Conservation (phyloP, 768 basidiomycete species). For the Sistotremastrum niveocremeum region DNA sequence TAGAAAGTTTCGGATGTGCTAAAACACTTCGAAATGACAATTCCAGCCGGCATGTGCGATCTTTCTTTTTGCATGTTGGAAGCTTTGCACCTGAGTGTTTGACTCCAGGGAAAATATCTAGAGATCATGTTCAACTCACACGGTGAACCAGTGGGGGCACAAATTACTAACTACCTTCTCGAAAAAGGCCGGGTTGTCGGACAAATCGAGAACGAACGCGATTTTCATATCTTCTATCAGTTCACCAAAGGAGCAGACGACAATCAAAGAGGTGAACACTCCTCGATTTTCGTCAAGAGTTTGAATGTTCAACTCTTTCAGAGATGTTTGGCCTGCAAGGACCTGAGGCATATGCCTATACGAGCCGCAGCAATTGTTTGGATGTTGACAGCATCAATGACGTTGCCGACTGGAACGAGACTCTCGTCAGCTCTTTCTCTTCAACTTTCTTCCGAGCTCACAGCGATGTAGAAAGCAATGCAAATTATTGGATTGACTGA, state of each 20-base stretch:
- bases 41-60: constrained; percentile 88
- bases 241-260: constrained; percentile 91
- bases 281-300: neutral
- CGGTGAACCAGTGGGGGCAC: constrained; percentile 92
- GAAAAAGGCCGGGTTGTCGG: constrained; percentile 97
- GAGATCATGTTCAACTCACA: constrained; percentile 97
- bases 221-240: constrained; percentile 99
- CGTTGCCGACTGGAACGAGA: constrained; percentile 73
- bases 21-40: constrained; percentile 99
- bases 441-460: neutral
- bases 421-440: constrained; percentile 44
- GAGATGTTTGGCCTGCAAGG: constrained; percentile 93
- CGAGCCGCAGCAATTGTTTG: constrained; percentile 81
- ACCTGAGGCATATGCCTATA: constrained; percentile 91
- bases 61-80: neutral
- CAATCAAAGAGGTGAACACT: constrained; percentile 66
- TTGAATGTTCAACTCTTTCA: constrained; percentile 16
- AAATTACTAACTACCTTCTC: constrained; percentile 95
- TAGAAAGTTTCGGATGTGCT: constrained; percentile 98
- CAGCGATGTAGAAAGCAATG: constrained; percentile 68
- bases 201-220: constrained; percentile 90
- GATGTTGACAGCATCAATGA: constrained; percentile 89
- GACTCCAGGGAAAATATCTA: constrained; percentile 82
- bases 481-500: constrained; percentile 74
- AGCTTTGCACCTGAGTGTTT: constrained; percentile 10